Base-by-base conservation (phyloP, 495 filamentous ascomycete genomes). In the Acidiella bohemica region DNA sequence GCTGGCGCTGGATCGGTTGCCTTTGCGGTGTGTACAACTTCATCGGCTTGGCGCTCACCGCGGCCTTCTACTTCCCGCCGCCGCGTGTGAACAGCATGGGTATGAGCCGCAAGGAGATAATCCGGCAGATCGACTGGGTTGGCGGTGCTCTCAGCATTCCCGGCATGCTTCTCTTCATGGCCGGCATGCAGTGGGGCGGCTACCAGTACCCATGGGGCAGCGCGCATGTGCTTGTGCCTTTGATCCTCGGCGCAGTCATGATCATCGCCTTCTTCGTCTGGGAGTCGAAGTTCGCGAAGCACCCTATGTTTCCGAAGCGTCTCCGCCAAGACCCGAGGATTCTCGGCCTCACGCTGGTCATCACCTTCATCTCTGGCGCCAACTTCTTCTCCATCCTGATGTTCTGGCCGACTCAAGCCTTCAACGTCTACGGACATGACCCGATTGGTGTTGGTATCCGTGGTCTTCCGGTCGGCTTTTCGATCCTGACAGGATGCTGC, bases 351-450 rank as follows among this genome's bases (percentile, higher is more conserved):
- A 82, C 76, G 0, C 60, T 84, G 3, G 51, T 83, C 38, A 81
- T 84, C 54, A 81, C 78, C 9, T 79, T 78, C 57, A 79, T 84
- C 32, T 76, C 70, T 7, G 79, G 79, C 8, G 75, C 76, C 39
- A 82, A 82, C 54, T 83, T 82, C 67, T 81, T 82, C 60, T 33
- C 26, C 11, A 71, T 81, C 3, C 54, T 83, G 19, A 69, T 82
- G 57, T 76, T 83, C 49, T 83, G 78, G 79, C 79, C 79, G 0
- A 78, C 74, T 0, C 71, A 83, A 57, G 73, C 76, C 1, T 81
- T 75, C 63, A 82, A 82, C 50, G 75, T 81, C 7, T 82, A 80
- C 44, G 78, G 77, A 11, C 75, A 81, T 42, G 71, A 80, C 42
- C 76, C 78, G 4, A 55, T 77, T 14, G 69, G 60, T n/a, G 70